phyloP scores from a whole-genome alignment of 768 basidiomycete genomes.

The Aureoboletus auriporus region DNA sequence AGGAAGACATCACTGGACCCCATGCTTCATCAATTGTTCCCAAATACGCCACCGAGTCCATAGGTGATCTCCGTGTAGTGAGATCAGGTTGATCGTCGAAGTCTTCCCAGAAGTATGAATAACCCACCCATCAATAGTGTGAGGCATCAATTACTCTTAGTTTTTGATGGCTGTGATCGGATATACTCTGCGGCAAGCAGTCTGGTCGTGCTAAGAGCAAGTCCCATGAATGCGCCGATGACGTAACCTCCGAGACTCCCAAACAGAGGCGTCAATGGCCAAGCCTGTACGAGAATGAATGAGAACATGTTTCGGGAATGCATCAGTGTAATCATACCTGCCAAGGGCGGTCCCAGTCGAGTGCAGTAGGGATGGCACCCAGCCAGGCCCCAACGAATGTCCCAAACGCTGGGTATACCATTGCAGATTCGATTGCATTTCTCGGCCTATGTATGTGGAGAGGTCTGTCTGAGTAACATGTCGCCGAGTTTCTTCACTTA shows the following conservation, averaged over 20 bases:
- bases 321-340: slow-evolving; percentile 58
- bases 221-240: slow-evolving; percentile 50
- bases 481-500: slow-evolving; percentile 39
- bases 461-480: slow-evolving; percentile 1
- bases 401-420: slow-evolving; percentile 78
- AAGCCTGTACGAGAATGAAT: slow-evolving; percentile 48
- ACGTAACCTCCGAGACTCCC: slow-evolving; percentile 70
- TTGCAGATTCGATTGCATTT: slow-evolving; percentile 68
- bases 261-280: slow-evolving; percentile 77
- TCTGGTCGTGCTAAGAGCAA: slow-evolving; percentile 40
- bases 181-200: slow-evolving; percentile 39
- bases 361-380: slow-evolving; percentile 78
- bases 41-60: slow-evolving; percentile 72
- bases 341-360: slow-evolving; percentile 98
- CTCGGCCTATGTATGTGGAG: slow-evolving; percentile 36
- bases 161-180: slow-evolving; percentile 20
- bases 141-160: slow-evolving; percentile 19
- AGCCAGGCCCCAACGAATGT: slow-evolving; percentile 73
- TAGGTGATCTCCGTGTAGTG: slow-evolving; percentile 70
- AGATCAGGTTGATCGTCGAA: slow-evolving; percentile 19
- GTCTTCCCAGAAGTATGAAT: background rate
- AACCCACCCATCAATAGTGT: background rate
- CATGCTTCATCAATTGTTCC: slow-evolving; percentile 71
- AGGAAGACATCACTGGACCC: slow-evolving; percentile 68
- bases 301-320: background rate